Base-by-base conservation (phyloP, 768 basidiomycete species). In the Boletus rubescentipes region DNA sequence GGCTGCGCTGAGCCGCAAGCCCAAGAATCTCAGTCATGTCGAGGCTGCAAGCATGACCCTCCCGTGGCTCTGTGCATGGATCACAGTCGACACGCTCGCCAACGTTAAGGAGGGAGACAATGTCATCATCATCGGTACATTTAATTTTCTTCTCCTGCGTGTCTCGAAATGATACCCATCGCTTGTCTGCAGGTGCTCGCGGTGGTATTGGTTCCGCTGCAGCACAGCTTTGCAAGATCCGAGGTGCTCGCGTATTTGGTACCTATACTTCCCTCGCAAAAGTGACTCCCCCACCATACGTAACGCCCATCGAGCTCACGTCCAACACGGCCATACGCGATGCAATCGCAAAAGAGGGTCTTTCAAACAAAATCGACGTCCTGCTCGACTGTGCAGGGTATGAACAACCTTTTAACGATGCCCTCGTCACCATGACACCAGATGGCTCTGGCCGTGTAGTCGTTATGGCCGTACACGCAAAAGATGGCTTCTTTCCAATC, bases 1-100 rank as follows among this genome's bases (percentile, higher is more conserved):
- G 31, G 43, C 49, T 6, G 68, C 52, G 7, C 54, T 71, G 15
- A 71, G 70, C 47, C 70, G 62, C 45, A 71, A 73, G 42, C 70
- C 72, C 7, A 26, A 58, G 47, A 56, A 49, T 1, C 36, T 71
- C 30, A 60, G 51, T 29, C 72, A 71, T 20, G 10, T 12, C 29
- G 45, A 61, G 35, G 71, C 70, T 6, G 70, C 62, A 14, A 73
- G 70, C 40, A 70, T 71, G 62, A 67, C 69, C 0, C 70, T 71
- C 7, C 62, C 62, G 0, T 72, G 71, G 70, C 60, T 72, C 23
- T 71, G 70, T 47, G 72, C 72, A 8, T 71, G 72, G 72, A 73
- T 73, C 59, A 71, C 70, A 1, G 68, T 71, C 12, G 56, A 73
- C 10, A 71, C 60, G 15, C 71, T 73, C 14, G 69, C 70, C 18